phyloP scores from a whole-genome alignment of 148 eudicot species.

The Amaranthus hypochondriacus region DNA sequence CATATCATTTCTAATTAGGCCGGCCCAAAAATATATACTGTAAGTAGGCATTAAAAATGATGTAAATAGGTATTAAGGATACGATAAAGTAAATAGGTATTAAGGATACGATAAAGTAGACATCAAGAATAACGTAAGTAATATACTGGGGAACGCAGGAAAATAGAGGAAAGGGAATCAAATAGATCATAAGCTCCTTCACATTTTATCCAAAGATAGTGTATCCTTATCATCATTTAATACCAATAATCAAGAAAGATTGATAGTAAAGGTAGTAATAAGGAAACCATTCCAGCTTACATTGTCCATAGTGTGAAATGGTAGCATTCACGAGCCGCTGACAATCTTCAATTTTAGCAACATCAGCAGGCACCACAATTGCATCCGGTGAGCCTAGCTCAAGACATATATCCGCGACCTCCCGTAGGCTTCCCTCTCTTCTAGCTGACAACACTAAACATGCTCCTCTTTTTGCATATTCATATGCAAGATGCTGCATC shows the following conservation, averaged over 20 bases:
- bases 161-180: background rate
- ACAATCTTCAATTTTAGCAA: constrained; percentile 29
- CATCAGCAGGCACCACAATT: constrained; percentile 25
- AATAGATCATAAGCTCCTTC: too few relatives aligned
- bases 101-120: too few relatives aligned
- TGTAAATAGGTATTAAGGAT: too few relatives aligned
- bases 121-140: too few relatives aligned
- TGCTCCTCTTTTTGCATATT: constrained; percentile 63
- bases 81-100: too few relatives aligned
- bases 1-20: too few relatives aligned
- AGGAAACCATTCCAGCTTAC: constrained; percentile 2
- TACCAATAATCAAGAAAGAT: too few relatives aligned
- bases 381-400: constrained; percentile 31
- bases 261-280: too few relatives aligned
- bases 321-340: constrained; percentile 23
- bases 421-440: constrained; percentile 25
- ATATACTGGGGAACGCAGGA: background rate
- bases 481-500: constrained; percentile 35
- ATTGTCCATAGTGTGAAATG: constrained; percentile 23
- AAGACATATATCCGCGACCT: constrained; percentile 23
- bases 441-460: constrained; percentile 28
- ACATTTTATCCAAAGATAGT: too few relatives aligned
- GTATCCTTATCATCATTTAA: too few relatives aligned
- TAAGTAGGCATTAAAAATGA: too few relatives aligned
- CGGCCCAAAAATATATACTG: too few relatives aligned